Evolutionary conservation across 1,284 basidiomycete genomes (phyloP).

Genomic region (Cryptococcus hybrid): DNA sequence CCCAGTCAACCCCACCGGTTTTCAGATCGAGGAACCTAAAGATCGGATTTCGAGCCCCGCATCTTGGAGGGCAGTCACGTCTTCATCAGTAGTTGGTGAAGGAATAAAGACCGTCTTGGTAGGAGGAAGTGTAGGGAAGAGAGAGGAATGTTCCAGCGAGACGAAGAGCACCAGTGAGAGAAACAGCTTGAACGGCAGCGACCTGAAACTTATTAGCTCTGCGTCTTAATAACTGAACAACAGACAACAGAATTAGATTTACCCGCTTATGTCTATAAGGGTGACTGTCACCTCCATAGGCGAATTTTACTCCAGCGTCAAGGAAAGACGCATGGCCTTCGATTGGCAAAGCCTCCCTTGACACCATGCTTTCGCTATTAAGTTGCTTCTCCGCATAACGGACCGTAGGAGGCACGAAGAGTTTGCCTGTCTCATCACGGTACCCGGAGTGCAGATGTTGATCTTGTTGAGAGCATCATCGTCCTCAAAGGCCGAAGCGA

Average conservation of each 20-base stretch:
- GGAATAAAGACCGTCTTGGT: slow-evolving; percentile 35
- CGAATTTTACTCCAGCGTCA: slow-evolving; percentile 35
- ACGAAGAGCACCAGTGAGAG: slow-evolving; percentile 94
- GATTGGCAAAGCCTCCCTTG: slow-evolving; percentile 35
- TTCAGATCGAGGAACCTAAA: slow-evolving; percentile 77
- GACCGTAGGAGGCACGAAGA: slow-evolving; percentile 90
- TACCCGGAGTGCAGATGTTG: slow-evolving; percentile 89
- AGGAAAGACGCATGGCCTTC: slow-evolving; percentile 45
- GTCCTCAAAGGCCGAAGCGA: slow-evolving; percentile 70
- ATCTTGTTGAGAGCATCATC: slow-evolving; percentile 79
- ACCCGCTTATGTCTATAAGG: slow-evolving; percentile 63
- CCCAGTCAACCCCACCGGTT: slow-evolving; percentile 83
- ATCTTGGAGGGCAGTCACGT: slow-evolving; percentile 35
- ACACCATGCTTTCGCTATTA: slow-evolving; percentile 26
- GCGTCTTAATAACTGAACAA: not conserved
- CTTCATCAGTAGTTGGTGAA: slow-evolving; percentile 40
- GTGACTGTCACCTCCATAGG: slow-evolving; percentile 58
- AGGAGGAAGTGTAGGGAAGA: slow-evolving; percentile 52
- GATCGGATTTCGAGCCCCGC: slow-evolving; percentile 42
- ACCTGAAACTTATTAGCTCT: slow-evolving; percentile 22
- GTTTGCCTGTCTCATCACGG: slow-evolving; percentile 76
- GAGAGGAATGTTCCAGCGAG: slow-evolving; percentile 85
- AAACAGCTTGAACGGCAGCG: slow-evolving; percentile 76
- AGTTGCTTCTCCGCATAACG: slow-evolving; percentile 63
- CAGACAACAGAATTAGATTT: slow-evolving; percentile 2